Evolutionary conservation across 1,284 basidiomycete genomes (phyloP), one percentile per base, ranked within the genome.

Genomic region (Termitomyces sp.): DNA sequence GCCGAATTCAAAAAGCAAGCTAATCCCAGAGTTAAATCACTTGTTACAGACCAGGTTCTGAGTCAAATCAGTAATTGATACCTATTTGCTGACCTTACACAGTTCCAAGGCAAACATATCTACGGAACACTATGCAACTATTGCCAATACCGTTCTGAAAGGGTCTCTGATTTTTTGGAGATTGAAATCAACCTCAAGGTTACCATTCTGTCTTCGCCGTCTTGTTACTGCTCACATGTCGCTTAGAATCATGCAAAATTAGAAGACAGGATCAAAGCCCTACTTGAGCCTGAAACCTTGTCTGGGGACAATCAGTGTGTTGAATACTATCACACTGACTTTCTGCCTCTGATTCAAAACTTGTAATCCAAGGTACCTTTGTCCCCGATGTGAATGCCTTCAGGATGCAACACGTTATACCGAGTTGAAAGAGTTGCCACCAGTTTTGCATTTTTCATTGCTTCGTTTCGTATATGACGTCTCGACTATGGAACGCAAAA

Each of bases 401-500:
- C 84, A 86, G 65, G 81, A 90, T 55, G 94, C 94, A 1, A 84
- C 78, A 13, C 84, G 92, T 11, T 85, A 84, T 57, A 85, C 81
- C 1, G 77, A 84, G 61, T 69, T 93, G 10, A 76, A 75, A 14
- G 65, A 76, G 46, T 75, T 95, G 0, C 93, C 93, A 1, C 91
- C 91, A 0, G 85, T 91, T 2, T 76, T 97, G 1, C 91, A 97
- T 67, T 88, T 97, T 61, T 92, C 91, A 13, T 72, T 97, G 42
- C 78, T 94, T 50, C 88, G 94, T 16, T 97, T 97, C 67, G 83
- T 91, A 24, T 97, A 88, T 63, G 90, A 94, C 66, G 60, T 86
- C n/a, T 68, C 78, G 16, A 81, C 83, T 1, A 80, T 86, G 73
- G 81, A 87, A 61, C 80, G 93, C 55, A 89, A 84, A 69, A 96